Evolutionary conservation across 2,329 filamentous ascomycete species (phyloP), one percentile per base, ranked within the genome.

Genomic region (Talaromyces rugulosus): DNA sequence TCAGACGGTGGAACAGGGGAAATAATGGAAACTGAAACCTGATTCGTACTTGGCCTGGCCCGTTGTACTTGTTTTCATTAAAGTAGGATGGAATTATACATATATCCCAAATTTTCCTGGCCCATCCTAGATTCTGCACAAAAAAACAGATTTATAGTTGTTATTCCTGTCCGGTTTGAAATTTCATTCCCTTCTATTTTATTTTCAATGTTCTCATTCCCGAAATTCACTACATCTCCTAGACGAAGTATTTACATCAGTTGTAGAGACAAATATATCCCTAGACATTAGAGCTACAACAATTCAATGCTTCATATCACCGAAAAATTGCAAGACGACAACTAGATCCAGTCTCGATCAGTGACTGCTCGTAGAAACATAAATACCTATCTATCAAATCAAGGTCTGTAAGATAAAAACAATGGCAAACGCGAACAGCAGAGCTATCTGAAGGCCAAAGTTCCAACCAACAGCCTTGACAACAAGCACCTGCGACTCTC

Each of bases 401-500:
- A 84, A 69, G 34, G 82, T 64, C 75, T 90, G 81, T 14, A 81
- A 80, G 3, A 83, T 68, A 6, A 90, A 27, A 30, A 87, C 65
- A 7, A 81, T 72, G 3, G 72, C 70, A 59, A 87, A 78, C 42
- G 85, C 58, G 4, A 84, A 31, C 28, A 78, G 71, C 14, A 83
- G 68, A 3, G 75, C 82, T 12, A 85, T 59, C 55, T 81, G 74
- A 60, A 91, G 81, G 36, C 80, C 73, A 65, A 87, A 81, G 68
- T 89, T 82, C 85, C 96, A 96, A 77, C 82, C 78, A 69, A 91
- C 89, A 36, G 95, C 83, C 77, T 89, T 87, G 70, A 92, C 76
- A 56, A 96, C 82, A 61, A 92, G 86, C 66, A 87, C 80, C 75
- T 91, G 89, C 51, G 90, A 87, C 63, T 86, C 81, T 74, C 85